Evolutionary conservation across 495 filamentous ascomycete genomes (phyloP).

Genomic region (Tuber magnatum): DNA sequence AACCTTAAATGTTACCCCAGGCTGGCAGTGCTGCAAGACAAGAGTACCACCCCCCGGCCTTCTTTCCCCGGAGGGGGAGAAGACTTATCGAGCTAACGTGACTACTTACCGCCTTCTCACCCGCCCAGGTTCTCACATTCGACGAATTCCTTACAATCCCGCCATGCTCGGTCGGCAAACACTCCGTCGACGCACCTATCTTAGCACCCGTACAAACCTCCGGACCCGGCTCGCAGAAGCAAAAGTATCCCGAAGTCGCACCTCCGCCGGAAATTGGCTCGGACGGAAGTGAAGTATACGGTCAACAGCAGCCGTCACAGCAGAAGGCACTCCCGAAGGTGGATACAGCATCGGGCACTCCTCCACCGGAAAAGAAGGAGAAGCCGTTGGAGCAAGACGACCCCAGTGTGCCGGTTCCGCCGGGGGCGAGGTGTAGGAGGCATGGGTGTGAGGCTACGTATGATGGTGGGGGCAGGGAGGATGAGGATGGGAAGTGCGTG

Average conservation of each 20-base stretch:
- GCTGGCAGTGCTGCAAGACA: constrained; percentile 99
- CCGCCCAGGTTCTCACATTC: constrained; percentile 78
- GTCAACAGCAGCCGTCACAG: constrained; percentile 36
- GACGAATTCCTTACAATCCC: constrained; percentile 95
- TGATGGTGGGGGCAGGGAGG: constrained; percentile 55
- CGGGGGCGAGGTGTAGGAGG: constrained; percentile 68
- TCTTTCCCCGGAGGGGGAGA: neutral
- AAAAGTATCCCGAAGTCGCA: constrained; percentile 31
- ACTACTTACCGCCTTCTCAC: neutral
- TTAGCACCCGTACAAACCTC: constrained; percentile 44
- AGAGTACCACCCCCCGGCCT: constrained; percentile 19
- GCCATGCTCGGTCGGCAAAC: constrained; percentile 88
- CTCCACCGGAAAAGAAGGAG: constrained; percentile 57
- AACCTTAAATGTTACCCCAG: constrained; percentile 46
- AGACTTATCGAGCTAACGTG: constrained; percentile 16
- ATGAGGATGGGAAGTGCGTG: constrained; percentile 60
- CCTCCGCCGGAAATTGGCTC: constrained; percentile 41
- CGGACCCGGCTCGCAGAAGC: constrained; percentile 26
- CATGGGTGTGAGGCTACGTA: constrained; percentile 64
- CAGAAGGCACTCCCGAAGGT: constrained; percentile 44
- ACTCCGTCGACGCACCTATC: constrained; percentile 77
- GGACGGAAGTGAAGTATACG: constrained; percentile 46
- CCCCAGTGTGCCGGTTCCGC: constrained; percentile 58
- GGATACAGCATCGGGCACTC: constrained; percentile 52
- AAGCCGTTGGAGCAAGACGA: constrained; percentile 73